Base-by-base conservation (phyloP, 768 basidiomycete genomes). In the Mycena chlorophos region DNA sequence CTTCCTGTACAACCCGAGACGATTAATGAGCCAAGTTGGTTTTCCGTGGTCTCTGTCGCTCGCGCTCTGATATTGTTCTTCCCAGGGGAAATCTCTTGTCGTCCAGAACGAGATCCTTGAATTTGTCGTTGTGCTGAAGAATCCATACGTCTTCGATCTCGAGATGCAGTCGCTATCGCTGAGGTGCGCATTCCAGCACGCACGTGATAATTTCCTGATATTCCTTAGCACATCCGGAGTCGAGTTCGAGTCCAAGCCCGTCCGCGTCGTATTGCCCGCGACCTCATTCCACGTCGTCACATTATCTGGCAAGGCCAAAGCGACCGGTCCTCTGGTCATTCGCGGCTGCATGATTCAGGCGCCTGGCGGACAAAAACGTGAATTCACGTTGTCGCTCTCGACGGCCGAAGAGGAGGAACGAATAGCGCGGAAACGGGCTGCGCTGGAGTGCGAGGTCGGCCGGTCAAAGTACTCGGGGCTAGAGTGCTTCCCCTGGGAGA, bases 1-100 rank as follows among this genome's bases (percentile, higher is more conserved):
- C 1, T 98, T 98, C 72, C 73, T 98, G 54, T 97, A 97, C 68
- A 94, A 98, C 68, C 96, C 96, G 2, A 78, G 95, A 54, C 85
- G 81, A 65, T 71, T 80, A 5, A 69, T 75, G 38, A 76, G 77
- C 16, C 85, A 86, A 77, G 89, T 91, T 39, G 65, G 76, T 60
- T 4, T 26, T 53, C 8, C 16, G 27, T 28, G 46, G 16, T 48
- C 23, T 28, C 27, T 34, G 37, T 40, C n/a, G n/a, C 19, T 49
- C 13, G 6, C 47, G 45, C 20, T 19, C 46, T 60, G 25, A n/a
- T 56, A 52, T 55, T 34, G 20, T 23, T 22, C 30, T 23, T 47
- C 16, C 28, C 56, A 87, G 85, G 78, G 74, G 5, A 81, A 84
- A 75, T 74, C 81, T 0, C 65, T 89, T 13, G 79, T 94, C 14